Percentiles rank a stretch among this genome's conserved stretches.
Evolutionary conservation across 805 yeast species (phyloP).

Genomic region (Yamadazyma phyllophila): DNA sequence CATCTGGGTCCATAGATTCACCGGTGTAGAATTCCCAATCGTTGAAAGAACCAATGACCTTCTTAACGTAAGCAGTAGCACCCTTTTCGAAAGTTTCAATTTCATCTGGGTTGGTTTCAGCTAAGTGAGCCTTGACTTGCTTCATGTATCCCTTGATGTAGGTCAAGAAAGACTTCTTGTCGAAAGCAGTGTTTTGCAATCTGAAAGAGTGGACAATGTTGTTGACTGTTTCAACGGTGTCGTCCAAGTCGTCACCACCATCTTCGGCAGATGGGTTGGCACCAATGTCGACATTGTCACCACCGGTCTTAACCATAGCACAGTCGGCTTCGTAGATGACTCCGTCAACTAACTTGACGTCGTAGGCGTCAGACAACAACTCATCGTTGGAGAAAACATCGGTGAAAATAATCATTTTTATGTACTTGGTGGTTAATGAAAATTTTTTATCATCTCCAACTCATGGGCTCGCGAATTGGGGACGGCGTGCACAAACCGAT

Average conservation of each 20-base stretch:
- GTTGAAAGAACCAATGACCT: slow-evolving; percentile 90
- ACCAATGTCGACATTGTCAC: slow-evolving; percentile 96
- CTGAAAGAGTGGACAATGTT: slow-evolving; percentile 98
- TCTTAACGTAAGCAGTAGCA: slow-evolving; percentile 94
- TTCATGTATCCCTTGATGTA: slow-evolving; percentile 99
- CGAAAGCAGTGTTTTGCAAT: slow-evolving; percentile 92
- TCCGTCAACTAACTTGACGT: slow-evolving; percentile 78
- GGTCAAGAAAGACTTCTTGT: slow-evolving; percentile 95
- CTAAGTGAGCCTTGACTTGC: slow-evolving; percentile 84
- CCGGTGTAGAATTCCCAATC: slow-evolving; percentile 99
- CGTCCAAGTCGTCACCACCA: slow-evolving; percentile 80
- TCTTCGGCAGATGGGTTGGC: slow-evolving; percentile 99
- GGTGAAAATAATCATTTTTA: slow-evolving; percentile 40
- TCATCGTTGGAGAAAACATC: slow-evolving; percentile 95
- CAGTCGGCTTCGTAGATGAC: slow-evolving; percentile 98
- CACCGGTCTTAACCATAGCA: slow-evolving; percentile 82
- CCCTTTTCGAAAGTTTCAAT: slow-evolving; percentile 94
- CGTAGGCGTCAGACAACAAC: slow-evolving; percentile 96
- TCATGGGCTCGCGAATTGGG: background rate
- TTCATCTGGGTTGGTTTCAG: slow-evolving; percentile 85
- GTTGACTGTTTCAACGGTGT: slow-evolving; percentile 88
- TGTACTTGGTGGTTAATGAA: slow-evolving; percentile 8
- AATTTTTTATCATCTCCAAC: slow-evolving; percentile 7
- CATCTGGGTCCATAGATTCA: slow-evolving; percentile 99
- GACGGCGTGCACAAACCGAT: slow-evolving; percentile 3